A percentile compares a stretch with the other conserved stretches of the same genome.
phyloP scores from a whole-genome alignment of 768 basidiomycete species.

The Hirschioporus abietinus region DNA sequence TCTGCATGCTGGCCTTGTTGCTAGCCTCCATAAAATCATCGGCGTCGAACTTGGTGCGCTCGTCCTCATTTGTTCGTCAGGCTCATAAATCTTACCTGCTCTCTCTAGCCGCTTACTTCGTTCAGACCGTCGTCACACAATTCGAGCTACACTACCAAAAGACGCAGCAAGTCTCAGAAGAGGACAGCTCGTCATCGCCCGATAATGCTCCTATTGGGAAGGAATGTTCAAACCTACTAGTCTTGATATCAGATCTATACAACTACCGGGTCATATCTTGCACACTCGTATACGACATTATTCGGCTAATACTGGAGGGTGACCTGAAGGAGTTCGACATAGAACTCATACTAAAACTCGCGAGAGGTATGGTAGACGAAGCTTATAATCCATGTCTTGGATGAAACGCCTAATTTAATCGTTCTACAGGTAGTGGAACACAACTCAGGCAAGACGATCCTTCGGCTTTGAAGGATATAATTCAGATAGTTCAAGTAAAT shows the following conservation, averaged over 20 bases:
- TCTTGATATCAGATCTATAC: slow-evolving; percentile 87
- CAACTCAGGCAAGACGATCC: slow-evolving; percentile 93
- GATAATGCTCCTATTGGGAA: slow-evolving; percentile 54
- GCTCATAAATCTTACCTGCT: slow-evolving; percentile 4
- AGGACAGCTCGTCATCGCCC: slow-evolving; percentile 11
- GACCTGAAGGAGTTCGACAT: slow-evolving; percentile 74
- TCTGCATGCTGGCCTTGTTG: slow-evolving; percentile 80
- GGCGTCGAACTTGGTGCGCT: slow-evolving; percentile 86
- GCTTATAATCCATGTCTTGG: background rate
- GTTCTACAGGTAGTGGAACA: slow-evolving; percentile 73
- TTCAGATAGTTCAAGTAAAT: slow-evolving; percentile 73
- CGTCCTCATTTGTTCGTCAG: background rate
- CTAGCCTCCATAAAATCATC: slow-evolving; percentile 71
- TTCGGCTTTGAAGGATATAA: slow-evolving; percentile 85
- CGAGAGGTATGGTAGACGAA: slow-evolving; percentile 54
- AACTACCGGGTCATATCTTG: slow-evolving; percentile 94
- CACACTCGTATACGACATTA: slow-evolving; percentile 84
- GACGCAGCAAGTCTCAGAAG: slow-evolving; percentile 18
- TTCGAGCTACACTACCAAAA: slow-evolving; percentile 56
- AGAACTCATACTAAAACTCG: slow-evolving; percentile 80
- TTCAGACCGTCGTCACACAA: slow-evolving; percentile 61
- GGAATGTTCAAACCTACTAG: slow-evolving; percentile 83
- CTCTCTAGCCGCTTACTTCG: slow-evolving; percentile 68
- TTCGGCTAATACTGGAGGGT: slow-evolving; percentile 63
- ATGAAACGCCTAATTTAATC: background rate